Base-by-base conservation (phyloP, 2,329 filamentous ascomycete species). In the Phaeosphaeriaceae sp. region DNA sequence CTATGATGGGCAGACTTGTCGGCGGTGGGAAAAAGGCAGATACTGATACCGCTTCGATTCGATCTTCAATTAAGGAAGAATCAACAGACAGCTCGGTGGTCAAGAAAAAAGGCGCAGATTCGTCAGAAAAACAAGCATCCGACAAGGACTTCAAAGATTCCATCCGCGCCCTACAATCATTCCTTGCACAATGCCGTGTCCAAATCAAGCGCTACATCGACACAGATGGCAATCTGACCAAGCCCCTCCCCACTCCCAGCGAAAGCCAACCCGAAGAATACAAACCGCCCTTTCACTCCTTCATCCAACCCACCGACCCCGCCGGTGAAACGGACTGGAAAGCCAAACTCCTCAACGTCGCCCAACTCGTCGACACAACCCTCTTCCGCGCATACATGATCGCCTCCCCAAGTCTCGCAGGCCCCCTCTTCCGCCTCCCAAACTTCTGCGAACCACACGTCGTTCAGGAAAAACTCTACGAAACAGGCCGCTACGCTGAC, bases 391-490 rank as follows among this genome's bases (percentile, higher is more conserved):
- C 91, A 0, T 95, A 96, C 72, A 97, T 99, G 92, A 91, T 93
- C 66, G 91, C 89, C 3, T 87, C 87, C 6, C 93, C 94, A 4
- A 86, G 88, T 5, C 80, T 99, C 9, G 92, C 92, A 3, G 89
- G 90, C 2, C 90, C 92, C 0, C 82, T 99, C 0, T 97, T 99
- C 77, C 91, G 94, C 18, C 90, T 97, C 42, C 88, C 92, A 67
- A 99, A 99, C 71, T 97, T 97, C 69, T 97, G 94, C 72, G 93
- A 99, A 63, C 93, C 94, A 0, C 88, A 90, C 23, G 94, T 97
- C 2, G 93, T 99, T 17, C 94, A 96, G 68, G 90, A 96, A 72
- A 92, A 92, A 63, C 79, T 99, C 4, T 86, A 96, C 51, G 90
- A 96, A 70, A 90, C 87, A 33, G 89, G 89, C 49, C 86, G 92